These are phyloP conservation scores for Gracilaria gracilis DNA, from an alignment of 23 red algal genomes.

Conservation along the genomic window DNA sequence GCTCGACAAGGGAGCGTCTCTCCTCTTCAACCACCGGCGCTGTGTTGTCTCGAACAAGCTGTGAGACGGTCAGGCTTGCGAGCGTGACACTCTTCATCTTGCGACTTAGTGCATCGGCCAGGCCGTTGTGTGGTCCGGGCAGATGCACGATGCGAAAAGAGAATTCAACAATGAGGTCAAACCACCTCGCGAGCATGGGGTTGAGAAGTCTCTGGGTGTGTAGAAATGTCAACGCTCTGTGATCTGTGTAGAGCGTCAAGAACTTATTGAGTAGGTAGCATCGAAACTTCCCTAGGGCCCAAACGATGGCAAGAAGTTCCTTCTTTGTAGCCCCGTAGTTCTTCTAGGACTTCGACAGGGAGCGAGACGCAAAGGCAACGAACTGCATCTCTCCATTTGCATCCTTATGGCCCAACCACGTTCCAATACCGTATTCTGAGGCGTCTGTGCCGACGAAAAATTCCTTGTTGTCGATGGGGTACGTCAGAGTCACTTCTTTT, in stretches of 20 bases:
- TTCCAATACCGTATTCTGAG: background rate
- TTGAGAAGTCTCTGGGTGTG: no score
- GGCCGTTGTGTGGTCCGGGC: conserved; percentile 8
- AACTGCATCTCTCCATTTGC: background rate
- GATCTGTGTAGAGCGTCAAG: no score
- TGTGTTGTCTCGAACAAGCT: background rate
- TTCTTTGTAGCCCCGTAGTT: conserved; percentile 8
- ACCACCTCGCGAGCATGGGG: no score
- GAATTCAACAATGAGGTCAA: no score
- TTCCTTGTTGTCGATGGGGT: no score
- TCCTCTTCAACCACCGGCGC: background rate
- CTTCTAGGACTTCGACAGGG: background rate
- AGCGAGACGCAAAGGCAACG: background rate
- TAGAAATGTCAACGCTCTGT: no score
- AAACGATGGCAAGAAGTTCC: background rate
- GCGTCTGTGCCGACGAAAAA: no score
- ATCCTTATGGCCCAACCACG: background rate
- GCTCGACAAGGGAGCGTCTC: background rate
- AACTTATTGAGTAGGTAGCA: no score
- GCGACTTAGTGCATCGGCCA: conserved; percentile 7
- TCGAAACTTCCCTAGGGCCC: no score
- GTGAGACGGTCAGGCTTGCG: no score
- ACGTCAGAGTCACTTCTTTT: no score
- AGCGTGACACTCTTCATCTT: background rate
- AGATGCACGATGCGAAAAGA: no score